Base-by-base conservation (phyloP, 202 grass and related monocot genomes). In the Bolboschoenoplectus hybrid region DNA sequence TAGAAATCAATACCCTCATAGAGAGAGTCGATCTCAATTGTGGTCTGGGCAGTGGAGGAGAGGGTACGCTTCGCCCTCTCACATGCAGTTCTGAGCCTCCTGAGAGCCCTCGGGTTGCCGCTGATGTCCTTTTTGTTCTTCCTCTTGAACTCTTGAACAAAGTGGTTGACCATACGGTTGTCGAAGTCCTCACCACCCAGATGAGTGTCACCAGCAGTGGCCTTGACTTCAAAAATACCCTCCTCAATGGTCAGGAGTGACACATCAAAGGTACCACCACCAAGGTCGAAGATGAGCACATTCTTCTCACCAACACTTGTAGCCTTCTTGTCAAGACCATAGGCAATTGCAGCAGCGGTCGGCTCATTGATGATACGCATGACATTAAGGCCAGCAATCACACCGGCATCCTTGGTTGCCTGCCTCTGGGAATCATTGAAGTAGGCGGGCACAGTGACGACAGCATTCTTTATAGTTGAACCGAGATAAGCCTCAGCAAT, bases 371-470 rank as follows among this genome's bases (percentile, higher is more conserved):
- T 26, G 26, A 26, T 26, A 26, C 26, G 26, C 26, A 26, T 26
- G 26, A 26, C 26, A 26, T 26, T 26, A 26, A 26, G 26, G 26
- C 26, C 26, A 26, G 26, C 26, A 97, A 97, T 93, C 41, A 93
- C 89, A n/a, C 91, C 91, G 9, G 94, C 94, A 86, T 97, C 94
- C 74, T 97, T 97, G 4, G 90, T 97, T 19, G 91, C 88, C 78
- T 91, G 91, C 53, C 94, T 88, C 85, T 97, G 90, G 17, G 94
- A 97, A 56, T 97, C 89, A 57, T 92, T 97, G 49, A 97, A 97
- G 73, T 97, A 97, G 7, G 94, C 90, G 68, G 90, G 91, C 12
- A 97, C 91, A 0, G 85, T 92, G 12, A 97, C 91, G 49, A 97
- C 88, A 11, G 82, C 94, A 63, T 92, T 92, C 87, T 97, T 97